Evolutionary conservation across 352 stramenopile species (phyloP).

Genomic region (Phytophthora brassicae): DNA sequence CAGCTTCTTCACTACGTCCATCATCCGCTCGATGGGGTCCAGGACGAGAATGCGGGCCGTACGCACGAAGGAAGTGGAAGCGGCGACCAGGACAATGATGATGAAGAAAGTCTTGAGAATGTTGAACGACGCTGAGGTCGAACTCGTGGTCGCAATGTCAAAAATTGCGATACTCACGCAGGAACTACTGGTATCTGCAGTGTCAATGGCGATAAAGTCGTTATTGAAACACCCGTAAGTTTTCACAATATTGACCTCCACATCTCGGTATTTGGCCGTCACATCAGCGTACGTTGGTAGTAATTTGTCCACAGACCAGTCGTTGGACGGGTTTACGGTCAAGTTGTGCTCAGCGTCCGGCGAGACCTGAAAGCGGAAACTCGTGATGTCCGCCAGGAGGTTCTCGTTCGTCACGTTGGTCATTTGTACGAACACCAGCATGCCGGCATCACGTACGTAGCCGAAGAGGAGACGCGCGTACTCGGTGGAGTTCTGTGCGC

Average conservation of each 20-base stretch:
- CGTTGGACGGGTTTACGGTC: constrained; percentile 59
- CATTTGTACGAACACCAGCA: constrained; percentile 60
- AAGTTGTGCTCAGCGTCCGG: constrained; percentile 48
- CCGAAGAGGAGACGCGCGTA: constrained; percentile 61
- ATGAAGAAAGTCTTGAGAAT: constrained; percentile 90
- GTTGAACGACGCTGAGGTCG: constrained; percentile 68
- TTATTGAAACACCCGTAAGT: constrained; percentile 75
- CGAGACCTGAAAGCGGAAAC: constrained; percentile 57
- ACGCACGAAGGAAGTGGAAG: constrained; percentile 82
- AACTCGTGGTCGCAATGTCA: constrained; percentile 62
- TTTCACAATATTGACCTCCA: constrained; percentile 76
- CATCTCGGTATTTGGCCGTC: constrained; percentile 41
- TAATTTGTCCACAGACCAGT: constrained; percentile 45
- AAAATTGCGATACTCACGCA: constrained; percentile 86
- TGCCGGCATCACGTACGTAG: constrained; percentile 63
- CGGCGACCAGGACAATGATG: constrained; percentile 78
- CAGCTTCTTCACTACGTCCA: constrained; percentile 86
- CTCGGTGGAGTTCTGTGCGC: constrained; percentile 37
- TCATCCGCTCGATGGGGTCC: constrained; percentile 92
- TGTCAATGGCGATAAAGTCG: constrained; percentile 60
- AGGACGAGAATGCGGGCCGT: constrained; percentile 85
- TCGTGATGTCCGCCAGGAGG: constrained; percentile 34
- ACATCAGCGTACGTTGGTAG: constrained; percentile 46
- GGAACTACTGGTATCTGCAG: constrained; percentile 43
- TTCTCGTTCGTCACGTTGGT: constrained; percentile 49